Percentiles rank a stretch among this genome's conserved stretches.
These are phyloP conservation scores for Amylostereum chailletii DNA, from an alignment of 1,284 basidiomycete species.

Conservation along the genomic window DNA sequence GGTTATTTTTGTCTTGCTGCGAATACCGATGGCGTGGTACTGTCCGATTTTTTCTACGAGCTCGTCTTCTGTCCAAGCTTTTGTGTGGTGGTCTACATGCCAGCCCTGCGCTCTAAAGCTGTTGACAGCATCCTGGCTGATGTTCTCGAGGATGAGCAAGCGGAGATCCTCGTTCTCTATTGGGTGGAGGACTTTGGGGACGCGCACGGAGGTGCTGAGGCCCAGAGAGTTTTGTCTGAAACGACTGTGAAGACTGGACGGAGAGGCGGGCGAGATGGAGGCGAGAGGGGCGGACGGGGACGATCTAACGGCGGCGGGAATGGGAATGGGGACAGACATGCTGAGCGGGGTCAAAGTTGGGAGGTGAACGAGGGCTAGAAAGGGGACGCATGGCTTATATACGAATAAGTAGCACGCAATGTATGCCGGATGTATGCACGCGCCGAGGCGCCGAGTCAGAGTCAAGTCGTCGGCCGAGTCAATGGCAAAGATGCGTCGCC, in stretches of 20 bases:
- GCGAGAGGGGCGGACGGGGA: conserved; percentile 25
- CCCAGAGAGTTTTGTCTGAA: conserved; percentile 24
- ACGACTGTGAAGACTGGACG: conserved; percentile 37
- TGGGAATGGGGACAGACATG: conserved; percentile 31
- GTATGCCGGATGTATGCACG: too few species aligned
- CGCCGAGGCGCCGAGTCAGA: too few species aligned
- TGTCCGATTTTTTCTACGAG: conserved; percentile 79
- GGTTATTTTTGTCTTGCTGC: conserved; percentile 96
- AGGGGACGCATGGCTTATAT: neutral
- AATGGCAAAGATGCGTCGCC: too few species aligned
- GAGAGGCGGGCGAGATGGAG: conserved; percentile 39
- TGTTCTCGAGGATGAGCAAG: conserved; percentile 90
- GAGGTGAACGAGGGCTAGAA: neutral
- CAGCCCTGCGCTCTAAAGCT: conserved; percentile 83
- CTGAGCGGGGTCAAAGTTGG: conserved; percentile 13
- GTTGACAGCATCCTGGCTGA: conserved; percentile 84
- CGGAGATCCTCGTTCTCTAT: conserved; percentile 68
- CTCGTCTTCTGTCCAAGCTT: conserved; percentile 88
- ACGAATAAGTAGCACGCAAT: neutral
- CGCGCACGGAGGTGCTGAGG: conserved; percentile 28
- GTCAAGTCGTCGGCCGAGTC: too few species aligned
- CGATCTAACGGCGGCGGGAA: conserved; percentile 18
- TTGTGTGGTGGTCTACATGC: conserved; percentile 86
- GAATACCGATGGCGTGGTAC: conserved; percentile 95
- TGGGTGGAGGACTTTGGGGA: conserved; percentile 66